A percentile compares a stretch with the other conserved stretches of the same genome.
Conservation (phyloP, 73 alveolate genomes). For the Blepharisma japonicum region DNA sequence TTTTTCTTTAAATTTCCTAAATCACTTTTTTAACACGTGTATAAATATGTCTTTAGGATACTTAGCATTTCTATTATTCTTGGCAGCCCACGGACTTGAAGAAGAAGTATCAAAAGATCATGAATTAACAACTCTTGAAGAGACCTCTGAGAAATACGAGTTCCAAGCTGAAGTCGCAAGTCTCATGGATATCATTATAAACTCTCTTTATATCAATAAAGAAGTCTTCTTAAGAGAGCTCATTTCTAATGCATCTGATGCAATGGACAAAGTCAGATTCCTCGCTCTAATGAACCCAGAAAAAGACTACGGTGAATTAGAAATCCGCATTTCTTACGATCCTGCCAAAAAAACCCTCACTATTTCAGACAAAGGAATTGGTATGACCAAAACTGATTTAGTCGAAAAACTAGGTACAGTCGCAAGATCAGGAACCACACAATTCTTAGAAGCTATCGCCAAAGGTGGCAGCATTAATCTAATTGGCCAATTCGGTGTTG, state of each 20-base stretch:
- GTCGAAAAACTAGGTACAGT: constrained; percentile 95
- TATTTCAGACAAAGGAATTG: constrained; percentile 73
- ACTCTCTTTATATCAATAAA: constrained; percentile 96
- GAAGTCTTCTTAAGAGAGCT: constrained; percentile 98
- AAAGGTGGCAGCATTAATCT: constrained; percentile 73
- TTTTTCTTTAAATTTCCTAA: no score
- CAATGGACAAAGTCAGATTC: constrained; percentile 97
- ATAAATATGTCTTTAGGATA: no score
- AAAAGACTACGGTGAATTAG: constrained; percentile 40
- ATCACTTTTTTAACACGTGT: no score
- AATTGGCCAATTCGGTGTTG: constrained; percentile 99
- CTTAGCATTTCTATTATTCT: no score
- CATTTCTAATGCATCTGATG: constrained; percentile 99
- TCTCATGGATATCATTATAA: constrained; percentile 95
- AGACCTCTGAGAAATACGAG: constrained; percentile 73
- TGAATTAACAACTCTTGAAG: neutral
- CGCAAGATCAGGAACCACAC: constrained; percentile 99
- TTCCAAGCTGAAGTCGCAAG: constrained; percentile 95
- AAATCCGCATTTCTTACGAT: constrained; percentile 93
- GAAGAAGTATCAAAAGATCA: neutral
- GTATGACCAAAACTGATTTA: constrained; percentile 93
- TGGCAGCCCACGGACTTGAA: no score
- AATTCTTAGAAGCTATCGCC: constrained; percentile 97
- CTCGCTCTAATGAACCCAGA: constrained; percentile 89
- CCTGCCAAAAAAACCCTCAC: constrained; percentile 89